Percentiles rank a stretch among this genome's conserved stretches.
These are phyloP conservation scores for Venturia pyrina DNA, from an alignment of 2,329 filamentous ascomycete species.

Conservation along the genomic window DNA sequence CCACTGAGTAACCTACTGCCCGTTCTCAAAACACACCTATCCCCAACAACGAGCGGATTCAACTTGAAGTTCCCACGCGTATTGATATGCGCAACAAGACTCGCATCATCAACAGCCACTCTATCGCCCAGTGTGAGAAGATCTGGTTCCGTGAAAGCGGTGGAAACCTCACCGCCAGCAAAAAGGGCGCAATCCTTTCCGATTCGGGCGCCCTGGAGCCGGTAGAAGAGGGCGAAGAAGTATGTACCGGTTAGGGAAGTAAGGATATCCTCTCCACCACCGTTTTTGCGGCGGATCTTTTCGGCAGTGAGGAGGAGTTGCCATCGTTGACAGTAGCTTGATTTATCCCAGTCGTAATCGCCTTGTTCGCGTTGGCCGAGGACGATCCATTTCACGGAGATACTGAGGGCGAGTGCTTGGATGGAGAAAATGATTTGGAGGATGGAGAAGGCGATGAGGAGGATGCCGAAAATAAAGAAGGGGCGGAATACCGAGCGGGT, in stretches of 20 bases:
- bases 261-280: slow-evolving; percentile 40
- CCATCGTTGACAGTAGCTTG: slow-evolving; percentile 48
- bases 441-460: slow-evolving; percentile 30
- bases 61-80: slow-evolving; percentile 47
- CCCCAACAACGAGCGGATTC: slow-evolving; percentile 41
- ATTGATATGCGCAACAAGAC: slow-evolving; percentile 47
- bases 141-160: slow-evolving; percentile 50
- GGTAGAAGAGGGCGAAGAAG: slow-evolving; percentile 45
- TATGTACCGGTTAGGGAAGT: slow-evolving; percentile 44
- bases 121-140: slow-evolving; percentile 44
- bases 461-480: slow-evolving; percentile 32
- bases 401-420: slow-evolving; percentile 34
- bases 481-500: slow-evolving; percentile 26
- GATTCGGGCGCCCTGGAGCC: slow-evolving; percentile 42
- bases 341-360: slow-evolving; percentile 49
- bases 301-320: slow-evolving; percentile 45
- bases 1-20: slow-evolving; percentile 44
- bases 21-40: slow-evolving; percentile 42
- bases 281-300: slow-evolving; percentile 40
- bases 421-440: slow-evolving; percentile 36
- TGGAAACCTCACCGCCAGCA: slow-evolving; percentile 40
- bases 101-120: slow-evolving; percentile 46
- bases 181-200: slow-evolving; percentile 47
- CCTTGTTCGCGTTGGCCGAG: slow-evolving; percentile 42
- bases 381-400: slow-evolving; percentile 42